phyloP scores from a whole-genome alignment of 164 flowering plant species.

The Saururus chinensis region DNA sequence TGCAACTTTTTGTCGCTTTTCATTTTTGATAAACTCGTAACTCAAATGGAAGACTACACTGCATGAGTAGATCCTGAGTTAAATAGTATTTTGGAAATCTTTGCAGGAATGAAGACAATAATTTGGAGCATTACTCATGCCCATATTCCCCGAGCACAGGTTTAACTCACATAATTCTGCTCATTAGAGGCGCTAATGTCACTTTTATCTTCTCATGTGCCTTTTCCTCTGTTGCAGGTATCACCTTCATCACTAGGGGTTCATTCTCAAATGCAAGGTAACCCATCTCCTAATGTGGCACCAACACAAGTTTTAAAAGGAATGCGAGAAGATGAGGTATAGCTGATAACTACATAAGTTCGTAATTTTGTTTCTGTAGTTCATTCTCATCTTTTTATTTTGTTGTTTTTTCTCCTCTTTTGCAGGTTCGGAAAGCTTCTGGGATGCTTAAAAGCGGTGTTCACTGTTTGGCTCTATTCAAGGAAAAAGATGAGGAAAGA shows the following conservation, averaged over 20 bases:
- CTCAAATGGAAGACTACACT: too few species aligned
- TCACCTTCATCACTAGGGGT: slow-evolving; percentile 55
- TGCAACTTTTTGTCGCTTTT: too few species aligned
- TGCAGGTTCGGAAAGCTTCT: slow-evolving; percentile 91
- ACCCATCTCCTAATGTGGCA: slow-evolving; percentile 47
- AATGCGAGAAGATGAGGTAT: slow-evolving; percentile 98
- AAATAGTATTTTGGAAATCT: neutral
- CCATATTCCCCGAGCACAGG: slow-evolving; percentile 84
- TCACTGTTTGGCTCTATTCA: slow-evolving; percentile 87
- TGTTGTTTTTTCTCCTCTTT: neutral
- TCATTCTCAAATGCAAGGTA: slow-evolving; percentile 48
- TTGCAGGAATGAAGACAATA: slow-evolving; percentile 95
- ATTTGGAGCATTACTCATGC: slow-evolving; percentile 98
- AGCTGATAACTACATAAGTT: neutral
- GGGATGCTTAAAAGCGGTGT: slow-evolving; percentile 92
- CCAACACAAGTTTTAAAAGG: slow-evolving; percentile 67
- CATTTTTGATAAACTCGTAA: too few species aligned
- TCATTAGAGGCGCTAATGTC: slow-evolving; percentile 1
- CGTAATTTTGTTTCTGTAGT: neutral
- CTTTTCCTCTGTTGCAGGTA: slow-evolving; percentile 32
- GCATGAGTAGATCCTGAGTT: neutral
- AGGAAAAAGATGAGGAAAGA: slow-evolving; percentile 91
- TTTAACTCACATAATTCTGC: slow-evolving; percentile 12
- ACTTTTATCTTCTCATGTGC: slow-evolving; percentile 8
- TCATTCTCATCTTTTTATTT: neutral